Base-by-base conservation (phyloP, 805 yeast species). In the Starmera pachycereana region DNA sequence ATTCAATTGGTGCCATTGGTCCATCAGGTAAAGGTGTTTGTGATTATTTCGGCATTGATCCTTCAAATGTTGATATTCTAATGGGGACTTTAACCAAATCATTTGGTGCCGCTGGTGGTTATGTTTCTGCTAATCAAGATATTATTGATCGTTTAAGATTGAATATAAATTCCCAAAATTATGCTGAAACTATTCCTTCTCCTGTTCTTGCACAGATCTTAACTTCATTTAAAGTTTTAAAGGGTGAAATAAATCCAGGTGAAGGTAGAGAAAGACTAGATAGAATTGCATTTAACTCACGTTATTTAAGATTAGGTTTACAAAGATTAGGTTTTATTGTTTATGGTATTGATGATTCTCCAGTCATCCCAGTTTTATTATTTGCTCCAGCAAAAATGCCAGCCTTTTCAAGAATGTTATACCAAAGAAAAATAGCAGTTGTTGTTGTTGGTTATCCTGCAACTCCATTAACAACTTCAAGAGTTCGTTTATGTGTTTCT, bases 31-130 rank as follows among this genome's bases (percentile, higher is more conserved):
- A 84, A 56, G 99, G 99, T 56, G 82, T 92, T 31, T 89, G 97
- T 66, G 97, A 92, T 56, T 85, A 86, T 63, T 92, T 84, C 60
- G 81, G 81, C 40, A 75, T 92, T 37, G 72, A 78, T 47, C 90
- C 97, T 33, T 58, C 64, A 11, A 75, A 75, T 35, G 69, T 92
- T 42, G 99, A 92, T 63, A 66, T 92, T 46, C 64, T 92, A 49
- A 92, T 92, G 99, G 99, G 99, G 38, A 92, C 99, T 8, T 74
- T 92, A 42, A 94, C 98, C 39, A 92, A 92, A 63, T 86, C 96
- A 2, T 92, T 92, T 60, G 98, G 99, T 58, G 97, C 98, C 13
- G 87, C 97, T 33, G 99, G 99, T 56, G 99, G 98, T 36, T 92
- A 92, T 58, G 67, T 92, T 47, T 90, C 96, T n/a, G 94, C 82